Percentiles rank a stretch among this genome's conserved stretches.
Evolutionary conservation across 805 yeast genomes (phyloP).

Genomic region (Starmera caribaea): DNA sequence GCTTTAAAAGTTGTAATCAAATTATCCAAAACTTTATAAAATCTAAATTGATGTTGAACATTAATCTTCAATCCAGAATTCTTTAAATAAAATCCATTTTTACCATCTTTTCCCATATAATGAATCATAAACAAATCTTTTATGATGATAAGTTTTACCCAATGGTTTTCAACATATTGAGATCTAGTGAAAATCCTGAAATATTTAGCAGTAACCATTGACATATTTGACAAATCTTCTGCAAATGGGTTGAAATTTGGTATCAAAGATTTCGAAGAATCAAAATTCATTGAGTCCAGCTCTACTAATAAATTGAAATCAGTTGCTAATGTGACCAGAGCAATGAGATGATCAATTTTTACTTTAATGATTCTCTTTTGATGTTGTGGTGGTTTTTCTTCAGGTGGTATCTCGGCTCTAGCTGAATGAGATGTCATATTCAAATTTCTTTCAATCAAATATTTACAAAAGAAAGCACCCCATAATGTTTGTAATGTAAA

Average conservation of each 20-base stretch:
- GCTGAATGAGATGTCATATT: neutral
- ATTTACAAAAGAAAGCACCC: neutral
- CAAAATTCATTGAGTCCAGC: neutral
- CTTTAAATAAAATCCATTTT: constrained; percentile 4
- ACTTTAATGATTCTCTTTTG: neutral
- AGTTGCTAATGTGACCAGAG: neutral
- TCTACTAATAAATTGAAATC: neutral
- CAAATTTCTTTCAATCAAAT: neutral
- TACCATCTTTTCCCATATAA: neutral
- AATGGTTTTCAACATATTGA: neutral
- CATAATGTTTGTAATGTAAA: neutral
- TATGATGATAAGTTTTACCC: neutral
- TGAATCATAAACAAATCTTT: neutral
- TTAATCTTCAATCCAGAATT: constrained; percentile 16
- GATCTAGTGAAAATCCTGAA: constrained; percentile 1
- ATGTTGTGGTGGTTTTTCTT: neutral
- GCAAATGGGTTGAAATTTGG: too few species aligned
- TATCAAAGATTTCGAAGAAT: neutral
- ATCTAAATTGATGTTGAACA: constrained; percentile 25
- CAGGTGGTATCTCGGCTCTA: neutral
- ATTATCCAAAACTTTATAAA: constrained; percentile 44
- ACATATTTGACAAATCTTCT: neutral
- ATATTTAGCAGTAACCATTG: neutral
- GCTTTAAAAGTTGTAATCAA: constrained; percentile 39
- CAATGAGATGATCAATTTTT: neutral